phyloP scores from a whole-genome alignment of 306 rosid genomes.

The Luffa aegyptiaca region DNA sequence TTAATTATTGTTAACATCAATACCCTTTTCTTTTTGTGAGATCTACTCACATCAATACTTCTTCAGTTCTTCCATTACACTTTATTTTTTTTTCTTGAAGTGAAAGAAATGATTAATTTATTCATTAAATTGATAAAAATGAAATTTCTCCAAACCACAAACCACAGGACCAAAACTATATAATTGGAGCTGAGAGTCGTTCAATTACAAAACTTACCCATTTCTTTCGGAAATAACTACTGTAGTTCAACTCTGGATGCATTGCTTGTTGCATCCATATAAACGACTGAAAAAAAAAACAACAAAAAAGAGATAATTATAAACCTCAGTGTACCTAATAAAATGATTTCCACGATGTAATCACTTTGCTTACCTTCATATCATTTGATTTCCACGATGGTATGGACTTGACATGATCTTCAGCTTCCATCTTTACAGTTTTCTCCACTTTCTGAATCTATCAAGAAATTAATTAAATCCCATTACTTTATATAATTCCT shows the following conservation, averaged over 20 bases:
- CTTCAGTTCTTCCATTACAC: neutral
- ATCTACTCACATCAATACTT: neutral
- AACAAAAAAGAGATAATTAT: neutral
- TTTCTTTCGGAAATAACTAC: conserved; percentile 60
- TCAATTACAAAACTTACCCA: conserved; percentile 38
- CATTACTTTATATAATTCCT: too few species aligned
- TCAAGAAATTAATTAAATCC: neutral
- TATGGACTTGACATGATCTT: conserved; percentile 37
- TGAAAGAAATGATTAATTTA: neutral
- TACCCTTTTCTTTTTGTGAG: neutral
- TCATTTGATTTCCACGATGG: conserved; percentile 86
- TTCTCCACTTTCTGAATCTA: conserved; percentile 34
- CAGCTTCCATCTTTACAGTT: conserved; percentile 41
- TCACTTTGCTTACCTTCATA: conserved; percentile 39
- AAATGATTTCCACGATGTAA: neutral
- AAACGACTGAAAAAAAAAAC: conserved; percentile 52
- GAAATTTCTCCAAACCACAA: neutral
- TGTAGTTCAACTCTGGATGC: conserved; percentile 95
- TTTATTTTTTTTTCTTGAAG: neutral
- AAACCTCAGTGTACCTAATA: neutral
- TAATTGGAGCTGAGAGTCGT: too few species aligned
- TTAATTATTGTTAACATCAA: neutral
- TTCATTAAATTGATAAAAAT: neutral
- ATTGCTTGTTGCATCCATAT: conserved; percentile 99
- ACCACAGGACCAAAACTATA: neutral